Evolutionary conservation across 2,329 filamentous ascomycete species (phyloP), one percentile per base, ranked within the genome.

Genomic region (Periconia macrospinosa): DNA sequence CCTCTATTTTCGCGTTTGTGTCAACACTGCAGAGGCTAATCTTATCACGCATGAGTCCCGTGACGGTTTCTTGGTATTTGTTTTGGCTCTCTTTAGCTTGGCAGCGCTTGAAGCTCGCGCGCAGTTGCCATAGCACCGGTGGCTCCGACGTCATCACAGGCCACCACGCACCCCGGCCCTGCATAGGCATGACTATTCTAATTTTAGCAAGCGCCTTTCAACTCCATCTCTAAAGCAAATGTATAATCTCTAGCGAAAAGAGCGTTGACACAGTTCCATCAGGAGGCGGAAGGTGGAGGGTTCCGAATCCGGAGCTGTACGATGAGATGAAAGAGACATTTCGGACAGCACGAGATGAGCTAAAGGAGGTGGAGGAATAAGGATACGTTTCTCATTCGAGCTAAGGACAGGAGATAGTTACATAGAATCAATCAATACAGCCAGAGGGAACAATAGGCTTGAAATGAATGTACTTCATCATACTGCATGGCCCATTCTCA

Each of bases 401-500:
- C n/a, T n/a, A n/a, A n/a, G n/a, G n/a, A n/a, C n/a, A n/a, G n/a
- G n/a, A n/a, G n/a, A n/a, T n/a, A n/a, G n/a, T n/a, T n/a, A n/a
- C n/a, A n/a, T n/a, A n/a, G n/a, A 51, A 55, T 49, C 41, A 52
- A 55, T 50, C 42, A 43, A 55, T 52, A 55, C 53, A 52, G 53
- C 40, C 23, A 55, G 49, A 52, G 49, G n/a, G n/a, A n/a, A n/a
- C n/a, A n/a, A n/a, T n/a, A n/a, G n/a, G n/a, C n/a, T n/a, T n/a
- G n/a, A n/a, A 55, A 52, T 48, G 49, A 55, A 56, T 56, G 51
- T 53, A 53, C 54, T 54, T 56, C 37, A 53, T 45, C 30, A 37
- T 56, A 43, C 3, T 56, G 46, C 47, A 53, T 54, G 30, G 43
- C 50, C 45, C 37, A 42, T 56, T 56, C 47, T 56, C 30, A 47